Base-by-base conservation (phyloP, 768 basidiomycete species). In the Tricholoma sp. region DNA sequence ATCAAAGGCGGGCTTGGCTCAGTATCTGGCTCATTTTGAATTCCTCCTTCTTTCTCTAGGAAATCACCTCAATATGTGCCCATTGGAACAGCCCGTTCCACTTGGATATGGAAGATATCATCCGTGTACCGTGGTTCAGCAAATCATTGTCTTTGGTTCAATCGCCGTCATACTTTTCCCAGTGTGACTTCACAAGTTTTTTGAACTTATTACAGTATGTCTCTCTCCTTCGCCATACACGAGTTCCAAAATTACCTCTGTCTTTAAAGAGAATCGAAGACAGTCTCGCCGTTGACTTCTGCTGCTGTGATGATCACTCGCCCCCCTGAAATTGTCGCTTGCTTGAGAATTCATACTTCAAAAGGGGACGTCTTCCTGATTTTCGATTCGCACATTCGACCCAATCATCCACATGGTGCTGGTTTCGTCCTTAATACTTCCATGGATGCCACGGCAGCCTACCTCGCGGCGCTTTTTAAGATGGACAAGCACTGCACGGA, bases 321-420 rank as follows among this genome's bases (percentile, higher is more conserved):
- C 18, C 85, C 87, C 34, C 86, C 88, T 0, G 88, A 88, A 63
- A 87, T 88, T 52, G 66, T 88, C 11, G 74, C 79, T 15, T 80
- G 83, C 63, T 63, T 85, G 57, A 72, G 72, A 52, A 68, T 74
- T 12, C 64, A 66, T 12, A 61, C 63, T n/a, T 57, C 63, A 1
- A 53, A 45, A 32, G 60, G 74, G 70, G 65, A 69, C 20, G 65
- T 82, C 13, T 87, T 82, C 60, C 74, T 81, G 45, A 69, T 88
- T 42, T 88, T 88, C 57, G 86, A 88, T 68, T 85, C 86, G 2
- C 86, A 88, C 63, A 77, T 83, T 5, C 76, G 87, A 10, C 76
- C 81, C 0, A 75, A 73, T 17, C 79, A 86, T 60, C 81, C 85
- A 0, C 58, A 75, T 31, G 87, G 88, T 6, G 79, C 85, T 2